phyloP scores from a whole-genome alignment of 495 filamentous ascomycete species.

The Staphylotrichum tortipilum region DNA sequence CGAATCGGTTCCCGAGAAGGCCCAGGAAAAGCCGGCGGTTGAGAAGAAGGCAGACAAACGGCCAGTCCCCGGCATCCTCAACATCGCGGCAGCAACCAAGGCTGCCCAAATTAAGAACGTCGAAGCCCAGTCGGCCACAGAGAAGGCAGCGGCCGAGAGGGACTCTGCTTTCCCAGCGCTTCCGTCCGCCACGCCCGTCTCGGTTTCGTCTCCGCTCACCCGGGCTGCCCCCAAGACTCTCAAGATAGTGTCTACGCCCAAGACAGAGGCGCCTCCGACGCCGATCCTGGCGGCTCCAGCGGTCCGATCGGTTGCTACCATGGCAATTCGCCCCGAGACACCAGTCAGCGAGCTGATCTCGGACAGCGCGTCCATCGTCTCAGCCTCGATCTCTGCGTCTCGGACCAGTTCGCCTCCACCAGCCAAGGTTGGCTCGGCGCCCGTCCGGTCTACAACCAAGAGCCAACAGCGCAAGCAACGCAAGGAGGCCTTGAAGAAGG shows the following conservation, averaged over 20 bases:
- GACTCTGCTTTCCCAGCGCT: constrained; percentile 40
- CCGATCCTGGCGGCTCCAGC: constrained; percentile 18
- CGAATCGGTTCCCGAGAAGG: constrained; percentile 33
- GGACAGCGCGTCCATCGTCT: constrained; percentile 68
- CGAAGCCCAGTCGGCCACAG: constrained; percentile 20
- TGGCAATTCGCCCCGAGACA: constrained; percentile 63
- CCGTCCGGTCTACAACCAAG: constrained; percentile 75
- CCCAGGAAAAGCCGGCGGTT: too few relatives aligned
- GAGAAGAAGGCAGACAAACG: constrained; percentile 48
- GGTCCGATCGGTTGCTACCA: constrained; percentile 31
- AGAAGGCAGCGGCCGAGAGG: constrained; percentile 27
- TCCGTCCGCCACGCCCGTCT: constrained; percentile 43
- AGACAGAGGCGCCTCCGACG: constrained; percentile 50
- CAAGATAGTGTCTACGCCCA: constrained; percentile 64
- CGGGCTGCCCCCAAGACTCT: constrained; percentile 48
- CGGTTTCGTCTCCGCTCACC: constrained; percentile 37
- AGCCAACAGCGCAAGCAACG: constrained; percentile 84
- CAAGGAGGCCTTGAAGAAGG: constrained; percentile 59
- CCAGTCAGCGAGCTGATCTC: constrained; percentile 68
- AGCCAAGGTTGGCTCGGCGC: constrained; percentile 64
- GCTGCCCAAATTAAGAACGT: constrained; percentile 20
- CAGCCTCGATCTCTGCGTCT: constrained; percentile 64
- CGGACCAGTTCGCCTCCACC: constrained; percentile 74
- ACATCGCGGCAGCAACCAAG: constrained; percentile 52
- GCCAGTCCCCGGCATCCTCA: constrained; percentile 51